Percentiles rank a stretch among this genome's conserved stretches.
Conservation (phyloP, 148 eudicot genomes). For the Pharnaceum exiguum region DNA sequence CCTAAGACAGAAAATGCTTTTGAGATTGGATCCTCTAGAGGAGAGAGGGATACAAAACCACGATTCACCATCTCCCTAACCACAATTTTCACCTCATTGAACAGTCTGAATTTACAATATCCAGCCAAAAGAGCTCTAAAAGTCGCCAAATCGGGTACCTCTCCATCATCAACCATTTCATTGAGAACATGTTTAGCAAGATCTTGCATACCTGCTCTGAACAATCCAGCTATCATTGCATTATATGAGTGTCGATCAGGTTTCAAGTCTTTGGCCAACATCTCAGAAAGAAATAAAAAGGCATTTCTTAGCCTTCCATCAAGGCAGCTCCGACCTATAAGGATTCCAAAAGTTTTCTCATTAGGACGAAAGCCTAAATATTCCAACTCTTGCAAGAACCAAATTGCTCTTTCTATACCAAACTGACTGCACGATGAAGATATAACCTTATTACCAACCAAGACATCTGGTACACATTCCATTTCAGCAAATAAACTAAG, state of each 20-base stretch:
- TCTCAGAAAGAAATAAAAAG: slow-evolving; percentile 49
- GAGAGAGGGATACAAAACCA: slow-evolving; percentile 40
- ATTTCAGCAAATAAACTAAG: slow-evolving; percentile 48
- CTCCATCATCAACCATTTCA: slow-evolving; percentile 62
- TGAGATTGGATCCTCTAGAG: slow-evolving; percentile 43
- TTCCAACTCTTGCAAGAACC: slow-evolving; percentile 48
- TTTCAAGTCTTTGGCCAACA: slow-evolving; percentile 42
- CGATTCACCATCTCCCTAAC: slow-evolving; percentile 37
- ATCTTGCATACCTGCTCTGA: slow-evolving; percentile 59
- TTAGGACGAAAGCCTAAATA: slow-evolving; percentile 54
- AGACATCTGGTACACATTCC: slow-evolving; percentile 34
- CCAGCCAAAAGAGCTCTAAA: slow-evolving; percentile 71
- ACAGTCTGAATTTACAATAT: slow-evolving; percentile 52
- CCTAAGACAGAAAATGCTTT: slow-evolving; percentile 62
- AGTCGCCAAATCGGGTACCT: slow-evolving; percentile 45
- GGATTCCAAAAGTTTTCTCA: slow-evolving; percentile 59
- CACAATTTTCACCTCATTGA: slow-evolving; percentile 48
- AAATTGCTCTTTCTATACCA: slow-evolving; percentile 42
- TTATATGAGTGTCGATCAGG: slow-evolving; percentile 54
- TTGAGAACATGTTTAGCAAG: slow-evolving; percentile 42
- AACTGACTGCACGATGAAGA: slow-evolving; percentile 39
- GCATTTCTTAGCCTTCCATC: slow-evolving; percentile 51
- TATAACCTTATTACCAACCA: slow-evolving; percentile 53
- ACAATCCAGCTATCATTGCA: slow-evolving; percentile 55
- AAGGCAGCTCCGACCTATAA: slow-evolving; percentile 58